A percentile compares a stretch with the other conserved stretches of the same genome.
Evolutionary conservation across 2,329 filamentous ascomycete species (phyloP).

Genomic region (Ramichloridium luteum): DNA sequence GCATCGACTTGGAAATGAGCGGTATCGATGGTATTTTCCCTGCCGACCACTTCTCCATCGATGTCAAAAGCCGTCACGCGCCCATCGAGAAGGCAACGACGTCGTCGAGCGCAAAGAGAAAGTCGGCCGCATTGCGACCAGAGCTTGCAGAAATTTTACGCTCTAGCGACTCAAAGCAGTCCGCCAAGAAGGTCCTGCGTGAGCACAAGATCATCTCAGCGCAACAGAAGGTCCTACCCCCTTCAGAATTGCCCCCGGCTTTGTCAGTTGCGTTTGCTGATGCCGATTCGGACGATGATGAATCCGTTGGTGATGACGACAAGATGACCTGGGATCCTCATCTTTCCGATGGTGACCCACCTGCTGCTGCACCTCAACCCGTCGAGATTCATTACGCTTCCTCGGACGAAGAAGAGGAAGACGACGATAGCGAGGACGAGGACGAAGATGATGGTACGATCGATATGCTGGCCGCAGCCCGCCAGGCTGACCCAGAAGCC

Average conservation of each 20-base stretch:
- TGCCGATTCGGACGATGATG: constrained; percentile 27
- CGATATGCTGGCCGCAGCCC: constrained; percentile 35
- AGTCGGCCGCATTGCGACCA: not conserved
- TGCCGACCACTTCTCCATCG: constrained; percentile 42
- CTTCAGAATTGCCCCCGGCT: constrained; percentile 33
- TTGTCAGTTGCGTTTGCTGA: constrained; percentile 25
- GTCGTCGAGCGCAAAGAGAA: constrained; percentile 3
- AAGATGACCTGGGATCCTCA: constrained; percentile 12
- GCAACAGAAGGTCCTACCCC: constrained; percentile 50
- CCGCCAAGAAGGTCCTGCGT: constrained; percentile 38
- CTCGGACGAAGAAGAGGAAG: constrained; percentile 17
- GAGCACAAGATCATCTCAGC: constrained; percentile 51
- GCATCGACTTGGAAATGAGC: constrained; percentile 34
- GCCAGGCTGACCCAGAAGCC: constrained; percentile 30
- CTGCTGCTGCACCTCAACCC: constrained; percentile 22
- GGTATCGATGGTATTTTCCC: constrained; percentile 51
- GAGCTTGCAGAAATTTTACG: not conserved
- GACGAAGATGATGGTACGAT: constrained; percentile 28
- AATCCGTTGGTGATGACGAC: constrained; percentile 26
- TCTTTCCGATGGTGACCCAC: constrained; percentile 12
- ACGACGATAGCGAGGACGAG: constrained; percentile 22
- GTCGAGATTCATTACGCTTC: constrained; percentile 19
- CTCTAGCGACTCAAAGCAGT: not conserved
- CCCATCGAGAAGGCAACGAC: constrained; percentile 9
- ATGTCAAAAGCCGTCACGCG: constrained; percentile 30